Conservation (phyloP, 2,329 filamentous ascomycete genomes). For the Colletotrichum gigasporum region DNA sequence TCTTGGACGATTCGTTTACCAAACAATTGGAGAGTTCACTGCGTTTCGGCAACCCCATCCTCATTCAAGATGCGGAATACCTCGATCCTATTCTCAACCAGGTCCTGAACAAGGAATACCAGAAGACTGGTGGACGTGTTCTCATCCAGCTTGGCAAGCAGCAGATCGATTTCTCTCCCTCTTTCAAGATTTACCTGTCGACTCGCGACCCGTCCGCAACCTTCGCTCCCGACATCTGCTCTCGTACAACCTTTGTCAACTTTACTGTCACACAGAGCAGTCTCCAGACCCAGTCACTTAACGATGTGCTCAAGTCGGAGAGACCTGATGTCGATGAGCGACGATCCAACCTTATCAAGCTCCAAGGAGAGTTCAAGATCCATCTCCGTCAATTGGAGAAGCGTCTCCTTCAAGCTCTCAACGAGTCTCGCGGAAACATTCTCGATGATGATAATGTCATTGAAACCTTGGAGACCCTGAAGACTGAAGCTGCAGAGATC, state of each 20-base stretch:
- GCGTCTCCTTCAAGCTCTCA: constrained; percentile 90
- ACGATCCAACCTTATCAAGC: constrained; percentile 95
- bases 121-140: constrained; percentile 96
- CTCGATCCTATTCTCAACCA: constrained; percentile 97
- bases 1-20: constrained; percentile 96
- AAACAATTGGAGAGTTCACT: constrained; percentile 97
- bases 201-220: constrained; percentile 95
- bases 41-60: constrained; percentile 96
- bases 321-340: constrained; percentile 96
- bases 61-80: constrained; percentile 98
- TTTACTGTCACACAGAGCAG: constrained; percentile 99
- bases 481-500: constrained; percentile 97
- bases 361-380: constrained; percentile 99
- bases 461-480: constrained; percentile 95
- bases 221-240: constrained; percentile 97
- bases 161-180: constrained; percentile 98
- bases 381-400: constrained; percentile 96
- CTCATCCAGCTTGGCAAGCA: constrained; percentile 98
- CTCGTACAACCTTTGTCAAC: constrained; percentile 98
- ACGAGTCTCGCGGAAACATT: constrained; percentile 97
- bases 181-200: constrained; percentile 94
- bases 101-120: constrained; percentile 99
- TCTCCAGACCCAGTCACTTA: constrained; percentile 96
- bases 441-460: constrained; percentile 98
- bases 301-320: constrained; percentile 97